Base-by-base conservation (phyloP, 306 rosid species). In the Vachellia collinsii region DNA sequence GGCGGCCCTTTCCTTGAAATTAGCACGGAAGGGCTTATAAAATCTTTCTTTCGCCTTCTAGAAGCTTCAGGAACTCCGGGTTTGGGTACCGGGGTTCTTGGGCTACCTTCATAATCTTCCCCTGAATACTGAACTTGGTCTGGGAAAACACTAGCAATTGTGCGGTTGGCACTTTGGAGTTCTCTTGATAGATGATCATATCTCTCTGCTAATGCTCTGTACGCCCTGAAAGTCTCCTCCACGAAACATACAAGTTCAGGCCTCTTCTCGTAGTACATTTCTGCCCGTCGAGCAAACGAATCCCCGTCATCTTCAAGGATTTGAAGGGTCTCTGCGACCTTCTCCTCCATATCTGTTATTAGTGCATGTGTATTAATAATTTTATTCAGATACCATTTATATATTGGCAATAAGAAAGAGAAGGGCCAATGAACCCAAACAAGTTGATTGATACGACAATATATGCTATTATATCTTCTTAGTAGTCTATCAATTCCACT, bases 341-440 rank as follows among this genome's bases (percentile, higher is more conserved):
- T 93, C 82, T 93, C 98, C 84, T 96, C 99, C 98, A 96, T 93
- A 80, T 96, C 98, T 96, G 86, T 81, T 42, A 77, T 70, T 50
- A 77, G 50, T 10, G 13, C 61, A 25, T 43, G 11, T 68, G 17
- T 69, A 23, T 74, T 23, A 54, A 54, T 54, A 62, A 12, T 62
- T 29, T 11, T 34, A 41, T 62, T 62, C 19, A 62, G 41, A 62
- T 13, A 29, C 39, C 39, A 62, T 12, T 62, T 34, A 29, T 29
- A 29, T 14, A 34, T 29, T 29, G 19, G 66, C 62, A 9, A 56
- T 62, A 51, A 36, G 19, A 62, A 62, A 62, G n/a, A 25, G 38
- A 11, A 22, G 38, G 41, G n/a, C n/a, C 16, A 12, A 11, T 62
- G 41, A 12, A 62, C 17, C 67, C 19, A 25, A 29, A 62, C 7